Evolutionary conservation across 2,329 filamentous ascomycete genomes (phyloP), one percentile per base, ranked within the genome.

Genomic region (Stachybotrys chartarum): DNA sequence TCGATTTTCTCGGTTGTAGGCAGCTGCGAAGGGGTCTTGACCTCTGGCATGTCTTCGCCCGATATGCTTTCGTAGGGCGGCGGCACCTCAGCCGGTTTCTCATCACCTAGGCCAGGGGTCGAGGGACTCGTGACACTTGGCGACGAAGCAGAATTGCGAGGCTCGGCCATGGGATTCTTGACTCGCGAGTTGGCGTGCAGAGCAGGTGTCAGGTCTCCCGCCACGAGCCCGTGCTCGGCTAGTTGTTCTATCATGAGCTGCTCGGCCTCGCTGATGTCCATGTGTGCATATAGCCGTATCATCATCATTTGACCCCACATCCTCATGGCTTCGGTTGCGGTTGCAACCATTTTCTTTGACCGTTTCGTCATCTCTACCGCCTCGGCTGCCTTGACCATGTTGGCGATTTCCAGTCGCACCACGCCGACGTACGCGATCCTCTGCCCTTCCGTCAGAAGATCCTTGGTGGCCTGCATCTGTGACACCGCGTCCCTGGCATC

Each of bases 221-320:
- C 87, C 58, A 91, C 79, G 7, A 99, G 91, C 5, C 93, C 94
- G 72, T 99, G 94, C 56, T 94, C 89, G 12, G 90, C 87, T 56
- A 99, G 78, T 71, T 99, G 94, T 74, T 99, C 94, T 62, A 99
- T 97, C 94, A 99, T 99, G 70, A 99, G 79, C 75, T 99, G 94
- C 72, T 99, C 94, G 14, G 83, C 86, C 24, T 87, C 78, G 66
- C 86, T 91, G 65, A 99, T 95, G 57, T 99, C 94, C 94, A 99
- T 99, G 72, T 99, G 94, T 12, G 84, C 78, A 70, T 97, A 99
- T 12, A 99, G 71, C 30, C 93, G 85, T 57, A 97, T 85, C 92
- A 99, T 99, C 81, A 96, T 96, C 75, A 95, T 95, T 70, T 99
- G 94, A 55, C 89, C 86, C 93, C 93, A 99, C 88, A 97, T 97